Evolutionary conservation across 2,329 filamentous ascomycete genomes (phyloP).

Genomic region (Penicillium aurantiogriseum): DNA sequence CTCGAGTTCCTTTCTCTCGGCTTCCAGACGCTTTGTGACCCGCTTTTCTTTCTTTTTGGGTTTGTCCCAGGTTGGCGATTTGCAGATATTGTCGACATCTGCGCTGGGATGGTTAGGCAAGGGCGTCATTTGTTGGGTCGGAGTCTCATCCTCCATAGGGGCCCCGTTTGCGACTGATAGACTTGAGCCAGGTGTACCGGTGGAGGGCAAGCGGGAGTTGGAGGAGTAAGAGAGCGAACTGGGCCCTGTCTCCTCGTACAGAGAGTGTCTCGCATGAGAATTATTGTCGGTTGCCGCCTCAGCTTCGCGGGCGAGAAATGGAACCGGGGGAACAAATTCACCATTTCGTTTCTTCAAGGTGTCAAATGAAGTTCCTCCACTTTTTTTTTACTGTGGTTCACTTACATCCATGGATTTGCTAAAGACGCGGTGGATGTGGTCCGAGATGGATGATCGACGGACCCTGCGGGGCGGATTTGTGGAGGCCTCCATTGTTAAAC

Average conservation of each 20-base stretch:
- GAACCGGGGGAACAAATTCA: background rate
- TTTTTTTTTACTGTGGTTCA: background rate
- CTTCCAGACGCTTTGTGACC: constrained; percentile 33
- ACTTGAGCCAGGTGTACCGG: constrained; percentile 18
- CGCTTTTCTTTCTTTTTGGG: constrained; percentile 31
- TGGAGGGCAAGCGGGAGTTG: constrained; percentile 17
- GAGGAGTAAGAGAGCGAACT: constrained; percentile 20
- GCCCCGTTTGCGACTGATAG: constrained; percentile 13
- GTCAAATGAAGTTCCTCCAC: background rate
- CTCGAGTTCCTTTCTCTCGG: constrained; percentile 34
- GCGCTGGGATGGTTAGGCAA: background rate
- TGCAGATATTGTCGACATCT: constrained; percentile 14
- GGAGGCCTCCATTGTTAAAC: constrained; percentile 10
- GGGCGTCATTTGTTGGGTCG: constrained; percentile 7
- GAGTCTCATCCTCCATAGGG: constrained; percentile 5
- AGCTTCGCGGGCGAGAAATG: background rate
- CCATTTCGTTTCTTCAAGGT: constrained; percentile 9
- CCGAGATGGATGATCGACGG: constrained; percentile 25
- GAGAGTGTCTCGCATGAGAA: constrained; percentile 2
- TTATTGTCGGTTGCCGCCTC: constrained; percentile 2
- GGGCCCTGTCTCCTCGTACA: constrained; percentile 12
- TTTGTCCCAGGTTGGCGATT: constrained; percentile 23
- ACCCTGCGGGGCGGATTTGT: constrained; percentile 20
- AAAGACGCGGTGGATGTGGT: constrained; percentile 23
- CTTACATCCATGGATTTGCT: constrained; percentile 18